A percentile compares a stretch with the other conserved stretches of the same genome.
These are phyloP conservation scores for Pseudogymnoascus sp. DNA, from an alignment of 2,329 filamentous ascomycete genomes.

Conservation along the genomic window DNA sequence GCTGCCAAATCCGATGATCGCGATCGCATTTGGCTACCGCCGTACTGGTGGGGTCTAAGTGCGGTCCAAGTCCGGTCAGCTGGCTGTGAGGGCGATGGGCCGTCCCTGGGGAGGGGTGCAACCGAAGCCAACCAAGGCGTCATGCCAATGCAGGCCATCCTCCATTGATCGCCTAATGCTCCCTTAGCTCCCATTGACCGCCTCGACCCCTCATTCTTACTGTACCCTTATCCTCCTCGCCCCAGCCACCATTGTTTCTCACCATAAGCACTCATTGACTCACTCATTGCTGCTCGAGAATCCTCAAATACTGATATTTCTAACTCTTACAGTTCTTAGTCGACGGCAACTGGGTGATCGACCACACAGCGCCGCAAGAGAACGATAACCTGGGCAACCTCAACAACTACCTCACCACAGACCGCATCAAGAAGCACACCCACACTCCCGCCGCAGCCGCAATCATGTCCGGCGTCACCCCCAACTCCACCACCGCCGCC, in stretches of 20 bases:
- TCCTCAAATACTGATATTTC: constrained; percentile 3
- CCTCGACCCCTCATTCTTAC: background rate
- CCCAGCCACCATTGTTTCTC: constrained; percentile 1
- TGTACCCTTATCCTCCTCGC: background rate
- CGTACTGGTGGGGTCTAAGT: background rate
- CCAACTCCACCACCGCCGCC: constrained; percentile 62
- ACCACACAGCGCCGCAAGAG: constrained; percentile 73
- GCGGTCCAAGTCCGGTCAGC: background rate
- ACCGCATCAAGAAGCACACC: constrained; percentile 51
- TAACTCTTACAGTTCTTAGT: constrained; percentile 68
- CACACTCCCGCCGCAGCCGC: constrained; percentile 36
- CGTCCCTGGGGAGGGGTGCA: background rate
- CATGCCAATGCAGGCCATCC: background rate
- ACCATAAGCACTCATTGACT: background rate
- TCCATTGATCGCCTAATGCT: background rate
- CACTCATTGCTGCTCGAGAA: background rate
- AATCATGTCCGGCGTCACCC: constrained; percentile 59
- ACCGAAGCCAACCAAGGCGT: background rate
- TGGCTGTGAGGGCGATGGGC: background rate
- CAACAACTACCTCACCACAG: constrained; percentile 82
- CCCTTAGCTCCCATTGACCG: background rate
- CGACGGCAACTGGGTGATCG: constrained; percentile 81
- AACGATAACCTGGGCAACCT: constrained; percentile 75
- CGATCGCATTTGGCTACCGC: background rate
- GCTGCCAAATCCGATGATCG: background rate